Evolutionary conservation across 2,329 filamentous ascomycete species (phyloP).

Genomic region (Bertia moriformis): DNA sequence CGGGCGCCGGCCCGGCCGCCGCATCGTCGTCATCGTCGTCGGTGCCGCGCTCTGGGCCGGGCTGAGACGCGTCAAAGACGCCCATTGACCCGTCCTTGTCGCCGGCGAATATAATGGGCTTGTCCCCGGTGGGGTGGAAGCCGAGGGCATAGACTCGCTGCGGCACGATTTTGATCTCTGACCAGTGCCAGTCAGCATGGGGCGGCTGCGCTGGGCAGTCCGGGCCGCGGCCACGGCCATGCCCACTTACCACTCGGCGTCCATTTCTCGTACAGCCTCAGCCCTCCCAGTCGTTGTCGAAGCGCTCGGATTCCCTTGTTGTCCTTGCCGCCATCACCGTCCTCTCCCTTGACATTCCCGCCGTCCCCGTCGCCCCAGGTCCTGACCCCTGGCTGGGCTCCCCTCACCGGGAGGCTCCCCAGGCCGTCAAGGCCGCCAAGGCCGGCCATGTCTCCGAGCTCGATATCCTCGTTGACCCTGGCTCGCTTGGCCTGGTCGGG

Average conservation of each 20-base stretch:
- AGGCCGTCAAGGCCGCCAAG: neutral
- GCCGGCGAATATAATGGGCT: conserved; percentile 56
- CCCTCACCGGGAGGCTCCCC: neutral
- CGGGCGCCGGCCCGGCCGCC: conserved; percentile 40
- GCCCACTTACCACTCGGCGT: conserved; percentile 21
- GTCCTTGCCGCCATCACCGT: no score
- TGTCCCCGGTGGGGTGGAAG: conserved; percentile 53
- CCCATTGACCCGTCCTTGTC: conserved; percentile 60
- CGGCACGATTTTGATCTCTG: conserved; percentile 54
- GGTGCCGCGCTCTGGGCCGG: conserved; percentile 21
- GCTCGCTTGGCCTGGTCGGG: neutral
- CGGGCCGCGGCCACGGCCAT: no score
- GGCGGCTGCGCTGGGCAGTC: neutral
- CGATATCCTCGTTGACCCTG: neutral
- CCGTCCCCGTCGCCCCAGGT: neutral
- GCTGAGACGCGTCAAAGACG: conserved; percentile 52
- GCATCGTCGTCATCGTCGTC: conserved; percentile 39
- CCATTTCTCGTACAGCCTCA: neutral
- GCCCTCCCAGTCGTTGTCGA: neutral
- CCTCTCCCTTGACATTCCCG: no score
- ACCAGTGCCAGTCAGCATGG: no score
- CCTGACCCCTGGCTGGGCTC: neutral
- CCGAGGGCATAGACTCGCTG: conserved; percentile 53
- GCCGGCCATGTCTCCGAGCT: neutral
- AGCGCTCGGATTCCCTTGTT: neutral